Conservation (phyloP, 768 basidiomycete species). For the Boletellus ananas region DNA sequence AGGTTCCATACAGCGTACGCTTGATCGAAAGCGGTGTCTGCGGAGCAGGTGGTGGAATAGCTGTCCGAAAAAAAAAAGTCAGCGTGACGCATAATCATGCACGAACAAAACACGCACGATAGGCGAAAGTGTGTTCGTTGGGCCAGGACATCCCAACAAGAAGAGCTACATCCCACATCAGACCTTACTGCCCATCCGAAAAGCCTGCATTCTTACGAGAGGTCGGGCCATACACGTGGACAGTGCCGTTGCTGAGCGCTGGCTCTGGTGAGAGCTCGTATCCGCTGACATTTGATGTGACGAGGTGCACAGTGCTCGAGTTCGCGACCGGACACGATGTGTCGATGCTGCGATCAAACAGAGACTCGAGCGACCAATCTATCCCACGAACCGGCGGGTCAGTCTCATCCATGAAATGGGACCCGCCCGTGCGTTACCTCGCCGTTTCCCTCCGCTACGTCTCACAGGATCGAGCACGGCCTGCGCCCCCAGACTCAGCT, state of each 20-base stretch:
- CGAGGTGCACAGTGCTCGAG: conserved; percentile 52
- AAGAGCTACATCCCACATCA: conserved; percentile 35
- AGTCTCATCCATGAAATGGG: neutral
- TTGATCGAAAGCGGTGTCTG: conserved; percentile 54
- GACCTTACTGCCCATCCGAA: neutral
- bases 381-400: conserved; percentile 4
- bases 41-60: conserved; percentile 35
- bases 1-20: conserved; percentile 69
- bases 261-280: conserved; percentile 56
- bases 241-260: conserved; percentile 27
- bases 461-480: conserved; percentile 78
- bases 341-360: conserved; percentile 68
- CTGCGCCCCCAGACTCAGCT: conserved; percentile 67
- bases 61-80: conserved; percentile 24
- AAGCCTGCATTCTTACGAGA: conserved; percentile 34
- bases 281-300: conserved; percentile 39
- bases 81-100: neutral
- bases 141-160: conserved; percentile 59
- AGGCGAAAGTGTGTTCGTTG: conserved; percentile 45
- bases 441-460: conserved; percentile 41
- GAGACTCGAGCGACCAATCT: conserved; percentile 73
- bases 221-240: conserved; percentile 47
- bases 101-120: conserved; percentile 43
- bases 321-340: conserved; percentile 66
- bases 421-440: conserved; percentile 42